Base-by-base conservation (phyloP, 73 alveolate species). In the Paramecium primaurelia region DNA sequence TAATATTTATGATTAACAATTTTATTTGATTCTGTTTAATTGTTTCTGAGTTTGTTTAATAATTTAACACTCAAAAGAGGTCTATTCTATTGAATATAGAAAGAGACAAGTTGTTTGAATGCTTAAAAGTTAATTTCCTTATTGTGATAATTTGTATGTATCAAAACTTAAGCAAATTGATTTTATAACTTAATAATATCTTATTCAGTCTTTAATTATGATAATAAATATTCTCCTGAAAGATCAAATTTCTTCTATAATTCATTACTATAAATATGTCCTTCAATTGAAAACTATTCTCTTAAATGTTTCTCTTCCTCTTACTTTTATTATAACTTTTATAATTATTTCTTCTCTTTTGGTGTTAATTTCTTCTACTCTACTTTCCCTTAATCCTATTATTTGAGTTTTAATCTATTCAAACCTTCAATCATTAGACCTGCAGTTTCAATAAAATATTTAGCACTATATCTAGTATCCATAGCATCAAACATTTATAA, bases 401-500 rank as follows among this genome's bases (percentile, higher is more conserved):
- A 38, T 16, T 40, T 59, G 26, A 59, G 28, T 40, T 20, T 40
- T 51, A 45, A 71, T 89, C 58, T 49, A 42, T 71, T 71, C 30
- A 89, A 73, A n/a, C 92, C 86, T 47, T 71, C 20, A 20, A 89
- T 40, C 88, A 89, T 71, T 30, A 69, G 20, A 26, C 92, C 88
- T 22, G 94, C 83, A 9, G 96, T 94, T 59, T 83, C 92, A 22
- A 90, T 86, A 69, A 90, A 93, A 59, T 71, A 85, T 59, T 93
- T 90, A 45, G 92, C 59, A 86, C 93, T 86, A 80, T 85, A 95
- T 49, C 94, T 77, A 16, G 64, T 69, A 47, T 95, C 96, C 86
- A 93, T 96, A 77, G 92, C 86, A 5, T 93, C 94, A 49, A 95
- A 92, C 92, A 91, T 86, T 36, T 95, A 34, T 64, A 87, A 60